Evolutionary conservation across 73 alveolate species (phyloP).

Genomic region (Durusdinium trenchii): DNA sequence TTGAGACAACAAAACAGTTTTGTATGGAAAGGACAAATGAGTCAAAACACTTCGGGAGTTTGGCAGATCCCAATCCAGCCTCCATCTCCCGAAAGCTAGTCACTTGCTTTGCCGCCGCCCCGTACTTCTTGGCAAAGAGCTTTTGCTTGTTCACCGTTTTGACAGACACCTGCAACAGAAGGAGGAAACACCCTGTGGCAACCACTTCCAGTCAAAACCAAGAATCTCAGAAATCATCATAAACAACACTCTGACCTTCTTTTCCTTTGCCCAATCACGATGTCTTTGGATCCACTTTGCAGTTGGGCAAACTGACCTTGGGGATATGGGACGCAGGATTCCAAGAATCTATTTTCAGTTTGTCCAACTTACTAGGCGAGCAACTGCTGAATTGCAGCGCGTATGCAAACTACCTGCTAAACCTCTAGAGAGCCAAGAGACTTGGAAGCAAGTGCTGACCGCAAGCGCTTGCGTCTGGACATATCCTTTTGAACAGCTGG

Average conservation of each 20-base stretch:
- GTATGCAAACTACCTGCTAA: not conserved
- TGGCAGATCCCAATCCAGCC: not conserved
- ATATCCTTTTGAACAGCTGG: not conserved
- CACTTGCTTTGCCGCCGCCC: not conserved
- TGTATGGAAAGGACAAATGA: no score
- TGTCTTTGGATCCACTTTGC: not conserved
- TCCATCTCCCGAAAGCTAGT: not conserved
- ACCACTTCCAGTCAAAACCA: no score
- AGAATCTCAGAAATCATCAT: no score
- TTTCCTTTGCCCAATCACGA: not conserved
- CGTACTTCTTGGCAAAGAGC: not conserved
- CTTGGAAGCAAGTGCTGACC: not conserved
- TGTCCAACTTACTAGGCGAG: no score
- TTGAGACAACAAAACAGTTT: no score
- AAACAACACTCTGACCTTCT: no score
- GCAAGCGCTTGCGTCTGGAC: not conserved
- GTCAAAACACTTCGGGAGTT: not conserved
- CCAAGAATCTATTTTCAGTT: no score
- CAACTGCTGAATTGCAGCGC: not conserved
- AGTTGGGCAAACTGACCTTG: no score
- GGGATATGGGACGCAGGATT: not conserved
- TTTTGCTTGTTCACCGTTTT: not conserved
- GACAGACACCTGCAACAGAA: not conserved
- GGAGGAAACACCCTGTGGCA: no score
- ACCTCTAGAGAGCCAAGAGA: not conserved